Evolutionary conservation across 257 asterid genomes (phyloP).

Genomic region (Solanum phureja): DNA sequence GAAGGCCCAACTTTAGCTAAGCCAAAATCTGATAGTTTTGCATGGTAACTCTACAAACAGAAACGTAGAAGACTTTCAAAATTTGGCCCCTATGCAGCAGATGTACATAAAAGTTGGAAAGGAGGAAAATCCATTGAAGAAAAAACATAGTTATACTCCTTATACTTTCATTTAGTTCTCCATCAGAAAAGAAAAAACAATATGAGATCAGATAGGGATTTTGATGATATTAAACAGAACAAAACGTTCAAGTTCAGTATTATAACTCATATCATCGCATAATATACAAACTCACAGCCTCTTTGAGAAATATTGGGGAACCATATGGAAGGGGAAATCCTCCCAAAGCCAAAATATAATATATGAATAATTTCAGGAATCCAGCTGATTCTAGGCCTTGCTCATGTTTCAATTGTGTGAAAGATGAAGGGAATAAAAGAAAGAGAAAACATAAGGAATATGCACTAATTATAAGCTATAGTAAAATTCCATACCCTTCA

Average conservation of each 20-base stretch:
- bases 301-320: not conserved
- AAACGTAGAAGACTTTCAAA: not conserved
- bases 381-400: not conserved
- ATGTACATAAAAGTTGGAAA: not conserved
- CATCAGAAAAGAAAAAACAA: not conserved
- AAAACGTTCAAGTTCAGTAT: not conserved
- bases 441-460: not conserved
- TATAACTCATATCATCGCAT: not conserved
- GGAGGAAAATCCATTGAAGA: not conserved
- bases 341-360: not conserved
- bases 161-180: not conserved
- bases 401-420: not conserved
- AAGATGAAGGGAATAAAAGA: not conserved
- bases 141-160: not conserved
- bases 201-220: not conserved
- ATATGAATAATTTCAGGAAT: not conserved
- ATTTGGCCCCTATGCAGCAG: not conserved
- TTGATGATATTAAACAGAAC: not conserved
- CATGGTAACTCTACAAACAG: conserved; percentile 30
- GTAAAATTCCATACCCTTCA: not conserved
- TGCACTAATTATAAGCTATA: not conserved
- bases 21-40: conserved; percentile 43
- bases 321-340: not conserved
- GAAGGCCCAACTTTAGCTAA: conserved; percentile 40
- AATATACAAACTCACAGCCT: not conserved